Conservation (phyloP, 2,329 filamentous ascomycete species). For the Arthrinium puccinioides region DNA sequence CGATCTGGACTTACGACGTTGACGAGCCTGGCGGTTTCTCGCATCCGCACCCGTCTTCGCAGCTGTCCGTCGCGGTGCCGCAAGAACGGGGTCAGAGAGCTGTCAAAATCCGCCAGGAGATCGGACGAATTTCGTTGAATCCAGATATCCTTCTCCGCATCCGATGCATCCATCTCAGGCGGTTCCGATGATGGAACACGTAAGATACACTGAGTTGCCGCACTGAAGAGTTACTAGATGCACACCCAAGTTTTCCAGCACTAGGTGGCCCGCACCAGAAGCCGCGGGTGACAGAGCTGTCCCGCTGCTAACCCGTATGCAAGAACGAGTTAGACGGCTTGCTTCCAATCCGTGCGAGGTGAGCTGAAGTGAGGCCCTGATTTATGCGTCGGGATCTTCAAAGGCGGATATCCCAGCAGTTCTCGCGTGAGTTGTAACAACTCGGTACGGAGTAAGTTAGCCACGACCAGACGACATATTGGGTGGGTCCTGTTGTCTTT, state of each 20-base stretch:
- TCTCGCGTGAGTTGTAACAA: too few relatives aligned
- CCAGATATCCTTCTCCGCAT: constrained; percentile 54
- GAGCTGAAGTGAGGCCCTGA: too few relatives aligned
- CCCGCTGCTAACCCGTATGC: too few relatives aligned
- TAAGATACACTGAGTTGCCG: background rate
- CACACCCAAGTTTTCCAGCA: background rate
- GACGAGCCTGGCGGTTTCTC: constrained; percentile 41
- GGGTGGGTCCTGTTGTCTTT: too few relatives aligned
- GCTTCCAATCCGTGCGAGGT: too few relatives aligned
- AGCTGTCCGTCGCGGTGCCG: constrained; percentile 42
- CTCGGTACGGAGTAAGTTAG: too few relatives aligned
- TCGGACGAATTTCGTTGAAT: constrained; percentile 54
- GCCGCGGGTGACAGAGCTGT: too few relatives aligned
- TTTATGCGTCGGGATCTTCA: too few relatives aligned
- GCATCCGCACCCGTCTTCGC: constrained; percentile 40
- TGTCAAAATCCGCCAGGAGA: constrained; percentile 51
- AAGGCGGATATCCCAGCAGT: too few relatives aligned
- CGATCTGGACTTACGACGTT: constrained; percentile 30
- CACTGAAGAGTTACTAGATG: background rate
- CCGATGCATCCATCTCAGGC: constrained; percentile 54
- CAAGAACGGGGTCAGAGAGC: constrained; percentile 43
- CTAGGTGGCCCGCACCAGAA: too few relatives aligned
- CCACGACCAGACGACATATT: too few relatives aligned
- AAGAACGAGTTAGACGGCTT: too few relatives aligned
- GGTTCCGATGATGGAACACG: background rate